A percentile compares a stretch with the other conserved stretches of the same genome.
Evolutionary conservation across 257 asterid genomes (phyloP).

Genomic region (Solanum pinnatisectum): DNA sequence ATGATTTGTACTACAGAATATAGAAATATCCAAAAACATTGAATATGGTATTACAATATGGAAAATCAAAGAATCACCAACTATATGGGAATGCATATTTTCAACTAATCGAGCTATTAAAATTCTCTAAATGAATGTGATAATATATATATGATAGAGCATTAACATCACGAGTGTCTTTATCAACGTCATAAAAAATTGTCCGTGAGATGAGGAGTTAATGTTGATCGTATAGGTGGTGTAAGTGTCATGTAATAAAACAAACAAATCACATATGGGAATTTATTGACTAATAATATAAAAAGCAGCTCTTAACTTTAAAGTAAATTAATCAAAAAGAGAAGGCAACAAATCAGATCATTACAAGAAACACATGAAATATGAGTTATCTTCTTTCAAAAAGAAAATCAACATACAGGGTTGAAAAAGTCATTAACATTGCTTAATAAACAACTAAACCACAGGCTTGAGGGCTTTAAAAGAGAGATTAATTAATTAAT

Average conservation of each 20-base stretch:
- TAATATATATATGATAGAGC: not conserved
- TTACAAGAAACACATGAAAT: not conserved
- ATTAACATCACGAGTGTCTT: not conserved
- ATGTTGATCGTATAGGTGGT: not conserved
- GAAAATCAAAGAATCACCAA: not conserved
- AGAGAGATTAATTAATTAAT: not conserved
- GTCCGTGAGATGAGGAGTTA: not conserved
- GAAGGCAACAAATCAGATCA: not conserved
- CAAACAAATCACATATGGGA: not conserved
- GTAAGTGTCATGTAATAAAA: not conserved
- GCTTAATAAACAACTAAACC: not conserved
- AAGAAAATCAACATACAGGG: not conserved
- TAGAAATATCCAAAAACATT: not conserved
- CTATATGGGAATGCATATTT: too few species aligned
- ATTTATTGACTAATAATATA: not conserved
- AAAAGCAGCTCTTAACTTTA: not conserved
- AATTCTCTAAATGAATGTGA: too few species aligned
- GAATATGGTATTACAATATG: too few species aligned
- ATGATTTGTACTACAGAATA: too few species aligned
- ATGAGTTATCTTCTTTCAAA: not conserved
- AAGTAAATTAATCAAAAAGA: not conserved
- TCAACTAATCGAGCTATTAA: too few species aligned
- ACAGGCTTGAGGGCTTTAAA: not conserved
- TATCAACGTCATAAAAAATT: not conserved
- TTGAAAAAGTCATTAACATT: not conserved